Percentiles rank a stretch among this genome's conserved stretches.
Conservation (phyloP, 148 eudicot genomes). For the Diospyros kaki region DNA sequence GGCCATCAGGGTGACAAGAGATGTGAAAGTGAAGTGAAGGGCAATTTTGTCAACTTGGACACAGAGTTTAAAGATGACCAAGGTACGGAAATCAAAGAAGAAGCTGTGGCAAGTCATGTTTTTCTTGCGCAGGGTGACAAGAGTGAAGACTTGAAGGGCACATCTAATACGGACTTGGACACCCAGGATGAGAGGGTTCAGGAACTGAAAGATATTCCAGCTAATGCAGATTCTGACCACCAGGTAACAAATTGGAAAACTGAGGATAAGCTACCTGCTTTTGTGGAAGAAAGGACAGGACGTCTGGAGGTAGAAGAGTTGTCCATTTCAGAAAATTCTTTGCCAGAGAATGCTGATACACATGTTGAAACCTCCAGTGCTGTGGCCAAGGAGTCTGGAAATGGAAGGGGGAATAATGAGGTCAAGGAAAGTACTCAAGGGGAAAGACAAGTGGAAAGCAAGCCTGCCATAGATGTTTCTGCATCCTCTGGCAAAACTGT, state of each 20-base stretch:
- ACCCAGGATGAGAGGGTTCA: slow-evolving; percentile 1
- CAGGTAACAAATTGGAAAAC: slow-evolving; percentile 13
- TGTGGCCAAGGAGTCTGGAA: slow-evolving; percentile 19
- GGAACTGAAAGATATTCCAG: slow-evolving; percentile 8
- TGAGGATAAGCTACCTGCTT: slow-evolving; percentile 15
- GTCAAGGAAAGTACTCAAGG: slow-evolving; percentile 33
- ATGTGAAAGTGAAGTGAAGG: slow-evolving; percentile 18
- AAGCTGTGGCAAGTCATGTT: slow-evolving; percentile 2
- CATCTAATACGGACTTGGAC: slow-evolving; percentile 6
- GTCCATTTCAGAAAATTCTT: slow-evolving; percentile 16
- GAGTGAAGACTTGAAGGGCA: slow-evolving; percentile 4
- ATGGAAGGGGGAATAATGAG: slow-evolving; percentile 20
- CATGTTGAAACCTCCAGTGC: slow-evolving; percentile 19
- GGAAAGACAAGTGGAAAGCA: slow-evolving; percentile 29
- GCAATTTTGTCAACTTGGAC: slow-evolving; percentile 11
- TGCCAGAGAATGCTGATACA: slow-evolving; percentile 12
- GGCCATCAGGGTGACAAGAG: slow-evolving; percentile 17
- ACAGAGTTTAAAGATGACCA: slow-evolving; percentile 18
- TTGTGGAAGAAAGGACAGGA: slow-evolving; percentile 25
- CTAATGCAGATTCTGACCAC: neutral
- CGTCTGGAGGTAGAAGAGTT: slow-evolving; percentile 18
- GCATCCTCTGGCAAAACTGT: slow-evolving; percentile 20
- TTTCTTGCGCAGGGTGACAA: neutral
- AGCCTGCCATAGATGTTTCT: slow-evolving; percentile 22
- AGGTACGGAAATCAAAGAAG: neutral